These are phyloP conservation scores for Isabelozyma heimii DNA, from an alignment of 805 yeast species.

Conservation along the genomic window DNA sequence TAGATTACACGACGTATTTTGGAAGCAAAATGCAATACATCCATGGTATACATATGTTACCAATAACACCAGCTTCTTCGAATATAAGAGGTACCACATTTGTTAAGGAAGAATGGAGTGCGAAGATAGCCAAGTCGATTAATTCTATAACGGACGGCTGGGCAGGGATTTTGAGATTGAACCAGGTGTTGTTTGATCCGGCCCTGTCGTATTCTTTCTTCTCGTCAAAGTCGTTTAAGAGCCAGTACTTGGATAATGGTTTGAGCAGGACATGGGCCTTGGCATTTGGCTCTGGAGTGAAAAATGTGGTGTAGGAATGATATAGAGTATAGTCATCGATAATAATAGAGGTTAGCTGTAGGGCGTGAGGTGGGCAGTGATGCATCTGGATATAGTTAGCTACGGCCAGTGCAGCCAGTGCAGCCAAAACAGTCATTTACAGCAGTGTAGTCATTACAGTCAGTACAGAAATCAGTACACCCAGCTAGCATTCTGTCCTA, in stretches of 20 bases:
- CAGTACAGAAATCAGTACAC: too few relatives aligned
- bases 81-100: constrained; percentile 51
- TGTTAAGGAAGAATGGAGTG: constrained; percentile 43
- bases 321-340: too few relatives aligned
- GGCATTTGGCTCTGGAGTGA: constrained; percentile 3
- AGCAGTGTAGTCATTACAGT: too few relatives aligned
- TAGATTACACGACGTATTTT: constrained; percentile 68
- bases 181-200: constrained; percentile 6
- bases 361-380: too few relatives aligned
- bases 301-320: neutral
- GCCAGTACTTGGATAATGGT: constrained; percentile 2
- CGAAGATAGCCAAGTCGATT: constrained; percentile 28
- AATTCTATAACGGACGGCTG: constrained; percentile 49
- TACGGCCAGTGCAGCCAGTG: too few relatives aligned
- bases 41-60: constrained; percentile 76
- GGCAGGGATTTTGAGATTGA: constrained; percentile 45
- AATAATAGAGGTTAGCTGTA: too few relatives aligned
- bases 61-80: constrained; percentile 61
- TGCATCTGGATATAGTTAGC: too few relatives aligned
- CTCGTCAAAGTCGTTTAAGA: neutral
- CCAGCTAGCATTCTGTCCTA: too few relatives aligned
- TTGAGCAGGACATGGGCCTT: constrained; percentile 4
- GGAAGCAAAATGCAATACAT: constrained; percentile 58
- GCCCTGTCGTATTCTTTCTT: constrained; percentile 1
- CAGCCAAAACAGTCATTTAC: too few relatives aligned